Base-by-base conservation (phyloP, 352 stramenopile species). In the Thalassiosira exigua region DNA sequence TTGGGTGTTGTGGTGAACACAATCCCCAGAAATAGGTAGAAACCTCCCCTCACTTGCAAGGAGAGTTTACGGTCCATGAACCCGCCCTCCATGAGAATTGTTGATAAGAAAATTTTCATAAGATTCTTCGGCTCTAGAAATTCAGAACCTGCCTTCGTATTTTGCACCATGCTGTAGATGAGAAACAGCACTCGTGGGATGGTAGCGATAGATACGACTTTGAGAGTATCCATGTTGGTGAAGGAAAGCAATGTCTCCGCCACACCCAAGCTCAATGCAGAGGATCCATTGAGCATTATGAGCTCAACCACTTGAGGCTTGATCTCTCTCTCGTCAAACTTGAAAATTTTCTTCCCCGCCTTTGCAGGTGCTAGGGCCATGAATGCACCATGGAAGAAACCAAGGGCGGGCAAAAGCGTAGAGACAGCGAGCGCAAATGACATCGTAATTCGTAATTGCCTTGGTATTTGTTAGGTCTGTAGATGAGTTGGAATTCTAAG, bases 281-380 rank as follows among this genome's bases (percentile, higher is more conserved):
- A 12, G 11, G 54, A 14, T 17, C 54, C 54, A 19, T 64, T 64
- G 24, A 30, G 26, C 41, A 9, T 7, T 2, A 64, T 30, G 3
- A 64, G 29, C 11, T 64, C 27, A 14, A 64, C 11, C 7, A 64
- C 29, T 19, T 17, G 54, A n/a, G 54, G 29, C 30, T 64, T 64
- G 54, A 42, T 42, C 11, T 46, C 54, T n/a, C 41, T 36, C 2
- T 64, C 29, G 27, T 64, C 54, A 19, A 64, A 64, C 17, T 64
- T 64, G 54, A 46, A 64, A 5, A 64, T 22, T 46, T 22, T 64
- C 21, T 36, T 44, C 4, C 26, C 54, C 3, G 54, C 54, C 11
- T 41, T 44, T 17, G 22, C 5, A 4, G 30, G 54, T 11, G 54
- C 19, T 3, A 46, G 22, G 48, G 21, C 54, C 54, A 64, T 46